A percentile compares a stretch with the other conserved stretches of the same genome.
phyloP scores from a whole-genome alignment of 2,329 filamentous ascomycete species.

The Chalara sp. region DNA sequence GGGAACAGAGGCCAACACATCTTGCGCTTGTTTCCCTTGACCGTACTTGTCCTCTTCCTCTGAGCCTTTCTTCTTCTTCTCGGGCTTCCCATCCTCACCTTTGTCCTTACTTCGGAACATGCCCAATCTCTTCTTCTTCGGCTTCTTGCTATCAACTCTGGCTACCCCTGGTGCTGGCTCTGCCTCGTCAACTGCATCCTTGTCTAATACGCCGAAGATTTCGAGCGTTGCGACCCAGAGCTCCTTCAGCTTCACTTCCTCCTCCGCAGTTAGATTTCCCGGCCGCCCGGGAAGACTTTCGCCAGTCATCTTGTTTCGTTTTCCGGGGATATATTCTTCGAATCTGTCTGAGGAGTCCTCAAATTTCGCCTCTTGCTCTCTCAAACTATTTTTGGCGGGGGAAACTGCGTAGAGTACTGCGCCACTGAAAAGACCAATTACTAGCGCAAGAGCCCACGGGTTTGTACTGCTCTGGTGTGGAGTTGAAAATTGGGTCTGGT shows the following conservation, averaged over 20 bases:
- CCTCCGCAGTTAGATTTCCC: conserved; percentile 80
- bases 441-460: conserved; percentile 10
- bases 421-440: conserved; percentile 2
- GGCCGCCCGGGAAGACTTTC: conserved; percentile 62
- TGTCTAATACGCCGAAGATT: conserved; percentile 58
- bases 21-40: conserved; percentile 77
- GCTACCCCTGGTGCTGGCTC: conserved; percentile 16
- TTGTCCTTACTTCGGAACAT: conserved; percentile 58
- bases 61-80: conserved; percentile 24
- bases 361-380: neutral
- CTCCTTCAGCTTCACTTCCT: conserved; percentile 82
- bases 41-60: conserved; percentile 82
- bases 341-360: neutral
- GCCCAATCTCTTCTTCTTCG: conserved; percentile 67
- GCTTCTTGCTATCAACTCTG: conserved; percentile 39
- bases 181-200: conserved; percentile 20
- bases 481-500: neutral
- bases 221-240: conserved; percentile 75
- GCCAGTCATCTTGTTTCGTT: conserved; percentile 31
- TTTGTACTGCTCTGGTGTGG: conserved; percentile 9
- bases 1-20: conserved; percentile 68
- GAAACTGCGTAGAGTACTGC: conserved; percentile 9
- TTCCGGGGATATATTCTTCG: conserved; percentile 8
- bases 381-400: neutral
- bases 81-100: conserved; percentile 39